Evolutionary conservation across 2,329 filamentous ascomycete genomes (phyloP), one percentile per base, ranked within the genome.

Genomic region (Curvularia sp.): DNA sequence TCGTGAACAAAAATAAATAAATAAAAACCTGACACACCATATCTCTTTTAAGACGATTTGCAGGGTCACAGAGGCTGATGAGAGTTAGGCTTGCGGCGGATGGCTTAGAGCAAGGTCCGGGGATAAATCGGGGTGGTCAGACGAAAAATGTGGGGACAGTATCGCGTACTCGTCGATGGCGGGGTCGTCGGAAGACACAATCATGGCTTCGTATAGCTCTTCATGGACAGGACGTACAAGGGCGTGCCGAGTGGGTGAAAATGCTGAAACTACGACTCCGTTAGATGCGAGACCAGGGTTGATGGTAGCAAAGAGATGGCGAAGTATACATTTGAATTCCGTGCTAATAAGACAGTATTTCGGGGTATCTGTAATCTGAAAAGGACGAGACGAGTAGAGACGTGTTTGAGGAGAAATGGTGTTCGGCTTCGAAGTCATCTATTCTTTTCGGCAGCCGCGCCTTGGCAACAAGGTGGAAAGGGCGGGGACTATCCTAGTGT

Each of bases 361-460:
- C 39, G 27, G 48, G 41, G 42, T 25, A 45, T 43, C 21, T 51
- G 49, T 30, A n/a, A 51, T 10, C 12, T 15, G 39, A 49, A 51
- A 57, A 21, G 18, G 18, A 56, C 55, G 38, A 43, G 55, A 53
- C 52, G 30, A 48, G 36, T 47, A 38, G 23, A 41, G 30, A 41
- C 43, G 34, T n/a, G 36, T 21, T 47, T 30, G 19, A 55, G 36
- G 43, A 27, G 50, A 50, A 23, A 30, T 39, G 34, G 39, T 34
- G 50, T 28, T 54, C 30, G 51, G 46, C 55, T 58, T 58, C 51
- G 45, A 50, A 49, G 41, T 55, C 38, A 55, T 58, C 46, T 58
- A 58, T 58, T 58, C 51, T 58, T 42, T 41, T 55, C 51, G 55
- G 53, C n/a, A 58, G 55, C 55, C 51, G 50, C 51, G 52, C 55